phyloP scores from a whole-genome alignment of 495 filamentous ascomycete species.

The Penicillium dipodomyicola region DNA sequence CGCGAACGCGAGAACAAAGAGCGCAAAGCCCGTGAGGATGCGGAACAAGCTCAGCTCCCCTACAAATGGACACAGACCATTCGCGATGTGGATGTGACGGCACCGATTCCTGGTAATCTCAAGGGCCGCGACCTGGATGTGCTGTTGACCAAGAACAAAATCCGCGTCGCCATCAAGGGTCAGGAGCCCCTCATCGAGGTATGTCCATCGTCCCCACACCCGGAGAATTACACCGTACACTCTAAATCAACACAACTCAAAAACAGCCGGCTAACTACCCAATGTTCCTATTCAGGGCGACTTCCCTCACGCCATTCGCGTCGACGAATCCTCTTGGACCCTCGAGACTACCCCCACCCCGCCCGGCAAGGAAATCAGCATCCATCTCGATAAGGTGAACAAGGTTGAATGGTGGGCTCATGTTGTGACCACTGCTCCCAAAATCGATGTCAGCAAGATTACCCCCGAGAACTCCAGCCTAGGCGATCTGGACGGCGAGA shows the following conservation, averaged over 20 bases:
- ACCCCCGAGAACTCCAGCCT: constrained; percentile 87
- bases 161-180: constrained; percentile 84
- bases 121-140: constrained; percentile 84
- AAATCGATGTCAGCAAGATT: constrained; percentile 94
- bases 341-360: constrained; percentile 63
- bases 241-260: not conserved
- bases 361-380: constrained; percentile 68
- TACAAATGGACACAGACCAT: constrained; percentile 99
- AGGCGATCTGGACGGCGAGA: constrained; percentile 92
- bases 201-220: constrained; percentile 19
- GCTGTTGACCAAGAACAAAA: constrained; percentile 71
- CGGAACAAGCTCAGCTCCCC: constrained; percentile 86
- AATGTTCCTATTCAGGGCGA: constrained; percentile 59
- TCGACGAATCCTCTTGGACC: constrained; percentile 94
- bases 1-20: constrained; percentile 60
- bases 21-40: constrained; percentile 71
- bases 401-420: constrained; percentile 98
- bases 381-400: constrained; percentile 96
- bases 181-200: constrained; percentile 84
- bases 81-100: constrained; percentile 77
- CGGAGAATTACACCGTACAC: not conserved
- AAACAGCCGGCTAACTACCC: not conserved
- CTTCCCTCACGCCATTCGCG: constrained; percentile 72
- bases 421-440: constrained; percentile 72
- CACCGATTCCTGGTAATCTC: constrained; percentile 72